Percentiles rank a stretch among this genome's conserved stretches.
Evolutionary conservation across 2,329 filamentous ascomycete species (phyloP).

Genomic region (Talaromyces sp.): DNA sequence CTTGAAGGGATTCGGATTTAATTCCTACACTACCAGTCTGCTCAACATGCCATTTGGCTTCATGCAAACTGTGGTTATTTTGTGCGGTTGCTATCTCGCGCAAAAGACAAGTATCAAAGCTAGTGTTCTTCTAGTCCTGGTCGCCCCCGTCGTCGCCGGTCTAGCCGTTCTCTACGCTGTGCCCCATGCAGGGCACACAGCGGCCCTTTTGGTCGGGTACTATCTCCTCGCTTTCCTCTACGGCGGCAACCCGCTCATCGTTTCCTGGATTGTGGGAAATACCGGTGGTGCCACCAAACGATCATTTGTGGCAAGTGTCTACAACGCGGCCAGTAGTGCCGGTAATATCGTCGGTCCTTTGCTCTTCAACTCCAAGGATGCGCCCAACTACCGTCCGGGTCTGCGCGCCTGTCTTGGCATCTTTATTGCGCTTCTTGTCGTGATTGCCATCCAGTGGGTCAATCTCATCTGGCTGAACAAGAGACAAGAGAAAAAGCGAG

Average conservation of each 20-base stretch:
- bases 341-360: slow-evolving; percentile 65
- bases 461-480: slow-evolving; percentile 53
- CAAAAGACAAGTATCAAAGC: slow-evolving; percentile 56
- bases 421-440: slow-evolving; percentile 47
- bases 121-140: slow-evolving; percentile 47
- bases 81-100: slow-evolving; percentile 55
- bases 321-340: slow-evolving; percentile 56
- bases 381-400: slow-evolving; percentile 55
- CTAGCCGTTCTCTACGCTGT: slow-evolving; percentile 52
- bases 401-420: slow-evolving; percentile 47
- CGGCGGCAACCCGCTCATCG: slow-evolving; percentile 60
- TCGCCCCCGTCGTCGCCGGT: slow-evolving; percentile 57
- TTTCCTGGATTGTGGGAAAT: slow-evolving; percentile 65
- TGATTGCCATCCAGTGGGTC: slow-evolving; percentile 50
- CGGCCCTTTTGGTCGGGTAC: slow-evolving; percentile 54
- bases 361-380: slow-evolving; percentile 55
- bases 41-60: slow-evolving; percentile 65
- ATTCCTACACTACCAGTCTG: slow-evolving; percentile 54
- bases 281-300: slow-evolving; percentile 65
- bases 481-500: slow-evolving; percentile 50
- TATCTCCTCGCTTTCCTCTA: slow-evolving; percentile 64
- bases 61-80: slow-evolving; percentile 56
- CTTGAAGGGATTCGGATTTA: slow-evolving; percentile 55
- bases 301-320: slow-evolving; percentile 58
- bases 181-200: slow-evolving; percentile 37